Base-by-base conservation (phyloP, 2,329 filamentous ascomycete genomes). In the Phaeosphaeriaceae sp. region DNA sequence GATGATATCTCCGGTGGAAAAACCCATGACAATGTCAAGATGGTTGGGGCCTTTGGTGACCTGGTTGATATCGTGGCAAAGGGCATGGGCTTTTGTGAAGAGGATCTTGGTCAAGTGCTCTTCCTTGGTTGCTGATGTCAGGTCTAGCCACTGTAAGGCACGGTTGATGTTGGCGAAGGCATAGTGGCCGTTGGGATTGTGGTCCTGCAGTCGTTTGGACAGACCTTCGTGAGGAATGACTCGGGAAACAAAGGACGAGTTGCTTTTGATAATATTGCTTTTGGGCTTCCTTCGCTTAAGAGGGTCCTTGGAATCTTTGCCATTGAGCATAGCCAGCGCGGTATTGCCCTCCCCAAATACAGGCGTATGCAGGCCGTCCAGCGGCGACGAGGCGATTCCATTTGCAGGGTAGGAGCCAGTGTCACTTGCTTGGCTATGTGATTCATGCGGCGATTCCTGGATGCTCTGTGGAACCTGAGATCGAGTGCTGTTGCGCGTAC, bases 241-340 rank as follows among this genome's bases (percentile, higher is more conserved):
- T 46, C 94, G 81, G n/a, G 93, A 97, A 23, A 99, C 94, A 69
- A 97, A 99, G 0, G 93, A 96, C 8, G 94, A 99, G 74, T 96
- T 97, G 77, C 92, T 97, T 80, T 99, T 99, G 43, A 93, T 87
- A 73, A 99, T 94, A 73, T 95, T 97, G 75, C 93, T 97, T 81
- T 97, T 99, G 2, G 94, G 94, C 73, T 99, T 99, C 67, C 87
- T 85, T 70, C 86, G 83, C 79, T 97, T 97, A 18, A 79, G 70
- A 8, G 78, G 77, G 54, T 81, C 79, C 57, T 84, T 86, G 33
- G 84, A 82, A 65, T 92, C 90, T 66, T 90, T 91, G 23, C 81
- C 79, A 42, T 82, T 81, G 3, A 84, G 36, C 8, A 63, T 70
- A 9, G 81, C 78, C 23, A 97, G 79, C 20, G 90, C 82, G 6